Conservation (phyloP, 2,329 filamentous ascomycete genomes). For the Talaromyces sp. region DNA sequence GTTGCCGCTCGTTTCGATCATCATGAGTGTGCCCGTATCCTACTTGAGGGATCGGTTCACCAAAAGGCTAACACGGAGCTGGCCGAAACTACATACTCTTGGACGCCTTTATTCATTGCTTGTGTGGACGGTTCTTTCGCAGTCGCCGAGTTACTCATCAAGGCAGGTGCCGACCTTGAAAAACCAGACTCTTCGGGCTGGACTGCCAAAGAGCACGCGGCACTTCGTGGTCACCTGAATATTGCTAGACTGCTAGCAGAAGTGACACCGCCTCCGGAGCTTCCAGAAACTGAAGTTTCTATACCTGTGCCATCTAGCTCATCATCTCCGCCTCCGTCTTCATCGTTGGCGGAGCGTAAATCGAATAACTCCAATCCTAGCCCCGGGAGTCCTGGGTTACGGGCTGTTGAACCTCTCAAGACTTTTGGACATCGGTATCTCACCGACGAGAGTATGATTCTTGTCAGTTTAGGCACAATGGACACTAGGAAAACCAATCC, state of each 20-base stretch:
- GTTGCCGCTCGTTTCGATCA: constrained; percentile 87
- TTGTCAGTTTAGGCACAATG: constrained; percentile 92
- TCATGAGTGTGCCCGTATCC: constrained; percentile 68
- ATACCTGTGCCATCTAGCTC: constrained; percentile 29
- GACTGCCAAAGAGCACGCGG: constrained; percentile 90
- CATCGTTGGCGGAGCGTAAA: constrained; percentile 39
- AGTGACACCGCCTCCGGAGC: constrained; percentile 43
- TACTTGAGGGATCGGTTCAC: constrained; percentile 63
- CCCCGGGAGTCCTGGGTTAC: not conserved
- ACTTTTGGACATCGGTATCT: constrained; percentile 95
- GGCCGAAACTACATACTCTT: constrained; percentile 76
- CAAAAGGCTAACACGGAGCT: constrained; percentile 74
- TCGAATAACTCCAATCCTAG: constrained; percentile 42
- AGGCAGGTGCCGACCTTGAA: constrained; percentile 70
- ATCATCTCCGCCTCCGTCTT: constrained; percentile 28
- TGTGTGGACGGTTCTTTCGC: constrained; percentile 78
- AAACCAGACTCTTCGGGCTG: constrained; percentile 81
- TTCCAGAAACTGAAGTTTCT: constrained; percentile 26
- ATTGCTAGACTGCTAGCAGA: constrained; percentile 67
- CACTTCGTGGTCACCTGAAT: constrained; percentile 77
- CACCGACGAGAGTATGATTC: constrained; percentile 77
- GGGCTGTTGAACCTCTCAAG: constrained; percentile 67
- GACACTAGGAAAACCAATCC: constrained; percentile 78
- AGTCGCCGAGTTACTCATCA: constrained; percentile 71
- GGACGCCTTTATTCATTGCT: constrained; percentile 93